Evolutionary conservation across 495 filamentous ascomycete genomes (phyloP), one percentile per base, ranked within the genome.

Genomic region (Cercophora scortea): DNA sequence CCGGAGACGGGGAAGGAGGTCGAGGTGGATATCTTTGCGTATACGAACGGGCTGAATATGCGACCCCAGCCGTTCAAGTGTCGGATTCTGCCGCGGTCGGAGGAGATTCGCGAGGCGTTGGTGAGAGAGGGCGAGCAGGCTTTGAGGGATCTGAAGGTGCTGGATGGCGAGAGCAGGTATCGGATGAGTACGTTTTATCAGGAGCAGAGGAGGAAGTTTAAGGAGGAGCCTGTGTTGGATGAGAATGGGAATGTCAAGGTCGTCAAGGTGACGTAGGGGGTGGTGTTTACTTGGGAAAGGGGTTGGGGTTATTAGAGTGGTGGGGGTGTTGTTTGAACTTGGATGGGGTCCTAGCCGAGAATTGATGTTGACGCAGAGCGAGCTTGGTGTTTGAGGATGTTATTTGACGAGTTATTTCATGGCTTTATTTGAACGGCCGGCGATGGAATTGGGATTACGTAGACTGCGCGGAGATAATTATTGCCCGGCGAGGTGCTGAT

Each of bases 161-260:
- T 78, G 56, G 75, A 83, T 9, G 80, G 80, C n/a, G 76, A 80
- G 60, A 79, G 77, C 18, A 71, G 78, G 56, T 80, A 81, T 51
- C 58, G 74, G 16, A 78, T 81, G 76, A 77, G 73, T 42, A 75
- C 72, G 15, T 80, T 74, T 52, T 77, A 80, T 47, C 61, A 67
- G 58, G 42, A 61, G 43, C 57, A 66, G 53, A 71, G 64, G 58
- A 50, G 42, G 50, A 60, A 64, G 51, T 11, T 63, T 32, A 51
- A 45, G 2, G 50, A 59, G 52, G 62, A 67, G 57, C 64, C 62
- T 4, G 59, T 63, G 8, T 33, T 69, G 44, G 66, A 65, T 32
- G 60, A 62, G 39, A 49, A 61, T 4, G 66, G 66, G 12, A 59
- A 64, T 38, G 47, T 69, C 1, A 58, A 47, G 44, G 25, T 69